Percentiles rank a stretch among this genome's conserved stretches.
Conservation (phyloP, 345 rosid genomes). For the Euphorbia lathyris region DNA sequence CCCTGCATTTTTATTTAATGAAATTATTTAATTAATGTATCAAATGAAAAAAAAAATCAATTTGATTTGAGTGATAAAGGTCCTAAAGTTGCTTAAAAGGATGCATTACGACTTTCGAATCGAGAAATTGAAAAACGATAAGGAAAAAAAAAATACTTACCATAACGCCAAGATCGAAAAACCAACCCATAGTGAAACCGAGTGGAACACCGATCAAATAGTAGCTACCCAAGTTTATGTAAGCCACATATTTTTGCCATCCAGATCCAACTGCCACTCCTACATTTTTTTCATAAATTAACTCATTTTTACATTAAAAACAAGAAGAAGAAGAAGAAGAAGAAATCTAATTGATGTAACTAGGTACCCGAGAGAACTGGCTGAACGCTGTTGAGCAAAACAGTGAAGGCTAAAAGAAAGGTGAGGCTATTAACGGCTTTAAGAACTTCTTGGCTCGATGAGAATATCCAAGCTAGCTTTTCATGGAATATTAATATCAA, state of each 20-base stretch:
- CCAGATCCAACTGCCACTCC: constrained; percentile 99
- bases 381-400: constrained; percentile 84
- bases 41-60: too few species aligned
- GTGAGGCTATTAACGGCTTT: constrained; percentile 58
- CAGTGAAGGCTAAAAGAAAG: constrained; percentile 61
- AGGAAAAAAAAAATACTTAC: constrained; percentile 26
- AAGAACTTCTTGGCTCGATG: constrained; percentile 54
- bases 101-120: too few species aligned
- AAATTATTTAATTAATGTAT: too few species aligned
- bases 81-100: too few species aligned
- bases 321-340: too few species aligned
- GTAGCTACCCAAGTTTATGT: constrained; percentile 83
- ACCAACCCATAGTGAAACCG: constrained; percentile 90
- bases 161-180: constrained; percentile 65
- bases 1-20: constrained; percentile 52
- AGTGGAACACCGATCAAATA: constrained; percentile 73
- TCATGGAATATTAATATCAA: constrained; percentile 42
- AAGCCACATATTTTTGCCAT: constrained; percentile 88
- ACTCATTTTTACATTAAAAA: too few species aligned
- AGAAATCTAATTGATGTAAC: too few species aligned
- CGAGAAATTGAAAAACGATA: too few species aligned
- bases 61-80: too few species aligned
- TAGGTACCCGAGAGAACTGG: constrained; percentile 71
- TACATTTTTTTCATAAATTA: constrained; percentile 7
- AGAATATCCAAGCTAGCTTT: constrained; percentile 50